Evolutionary conservation across 1,284 basidiomycete species (phyloP), one percentile per base, ranked within the genome.

Genomic region (Microbotryum lychnidis-dioicae): DNA sequence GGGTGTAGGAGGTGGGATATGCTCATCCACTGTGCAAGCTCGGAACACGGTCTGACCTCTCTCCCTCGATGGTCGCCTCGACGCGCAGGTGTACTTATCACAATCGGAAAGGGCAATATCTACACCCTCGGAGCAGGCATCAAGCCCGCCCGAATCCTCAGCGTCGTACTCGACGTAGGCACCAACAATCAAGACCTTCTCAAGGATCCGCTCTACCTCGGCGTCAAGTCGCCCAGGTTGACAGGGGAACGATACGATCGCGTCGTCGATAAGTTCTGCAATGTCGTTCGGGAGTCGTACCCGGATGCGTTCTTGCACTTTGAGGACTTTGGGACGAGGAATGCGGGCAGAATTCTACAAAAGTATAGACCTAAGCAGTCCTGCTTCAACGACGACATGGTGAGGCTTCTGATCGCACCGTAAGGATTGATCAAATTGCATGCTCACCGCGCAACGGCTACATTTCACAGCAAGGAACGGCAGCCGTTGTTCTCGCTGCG

Each of bases 101-200:
- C 87, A 0, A 83, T 87, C 4, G 89, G 89, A n/a, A 94, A 94
- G 78, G 81, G 87, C 3, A 86, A 82, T 6, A 84, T 93, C 25
- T 51, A 42, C 61, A 86, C 86, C 0, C 79, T 90, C 51, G 84
- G 91, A 49, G 89, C 84, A 27, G 88, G 89, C 18, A 83, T 92
- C 62, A 82, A 91, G 75, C 90, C 91, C 0, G 77, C 62, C 4
- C 59, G 64, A 0, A 89, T 87, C 20, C 79, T 97, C 46, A 90
- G 91, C 31, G 92, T 97, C 70, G 87, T 79, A 69, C 80, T 90
- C 55, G 86, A 89, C 76, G 82, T 92, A 62, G 92, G 92, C 46
- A 96, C 92, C 4, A 89, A 94, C 78, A 94, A 84, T 67, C 80
- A 89, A 68, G 78, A 81, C 63, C 85, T 86, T 74, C 82, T 93